These are phyloP conservation scores for Pseudozyma sp. DNA, from an alignment of 1,284 basidiomycete genomes.

Conservation along the genomic window DNA sequence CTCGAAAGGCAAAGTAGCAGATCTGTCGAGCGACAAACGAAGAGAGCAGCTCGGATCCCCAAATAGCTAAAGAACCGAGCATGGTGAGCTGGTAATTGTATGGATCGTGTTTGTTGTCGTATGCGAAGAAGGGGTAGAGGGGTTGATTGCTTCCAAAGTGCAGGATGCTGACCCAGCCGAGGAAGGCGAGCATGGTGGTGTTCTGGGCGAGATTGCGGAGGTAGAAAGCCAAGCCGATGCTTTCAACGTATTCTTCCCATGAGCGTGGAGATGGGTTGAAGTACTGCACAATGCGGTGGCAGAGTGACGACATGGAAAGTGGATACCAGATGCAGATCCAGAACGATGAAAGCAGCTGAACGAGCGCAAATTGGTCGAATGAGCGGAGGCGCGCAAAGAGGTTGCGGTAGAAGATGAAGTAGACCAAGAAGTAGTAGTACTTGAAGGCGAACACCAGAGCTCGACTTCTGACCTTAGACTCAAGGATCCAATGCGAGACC, in stretches of 20 bases:
- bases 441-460: conserved; percentile 74
- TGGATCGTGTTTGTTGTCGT: conserved; percentile 72
- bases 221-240: conserved; percentile 71
- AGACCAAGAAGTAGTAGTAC: conserved; percentile 69
- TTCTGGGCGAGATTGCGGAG: conserved; percentile 74
- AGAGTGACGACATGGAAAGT: conserved; percentile 72
- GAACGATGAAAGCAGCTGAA: conserved; percentile 73
- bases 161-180: conserved; percentile 72
- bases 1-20: conserved; percentile 70
- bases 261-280: conserved; percentile 71
- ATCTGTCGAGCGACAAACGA: conserved; percentile 71
- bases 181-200: conserved; percentile 71
- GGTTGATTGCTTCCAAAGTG: conserved; percentile 73
- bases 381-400: conserved; percentile 69
- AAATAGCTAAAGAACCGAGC: conserved; percentile 72
- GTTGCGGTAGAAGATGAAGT: conserved; percentile 71
- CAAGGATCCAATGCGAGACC: conserved; percentile 72
- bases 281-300: conserved; percentile 70
- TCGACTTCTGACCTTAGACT: conserved; percentile 72
- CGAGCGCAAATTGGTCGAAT: conserved; percentile 71
- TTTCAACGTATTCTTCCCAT: conserved; percentile 73
- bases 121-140: conserved; percentile 74
- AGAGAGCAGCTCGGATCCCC: conserved; percentile 72
- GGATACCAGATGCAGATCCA: conserved; percentile 73
- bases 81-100: conserved; percentile 75